Conservation (phyloP, 805 yeast genomes). For the Hanseniaspora clermontiae region DNA sequence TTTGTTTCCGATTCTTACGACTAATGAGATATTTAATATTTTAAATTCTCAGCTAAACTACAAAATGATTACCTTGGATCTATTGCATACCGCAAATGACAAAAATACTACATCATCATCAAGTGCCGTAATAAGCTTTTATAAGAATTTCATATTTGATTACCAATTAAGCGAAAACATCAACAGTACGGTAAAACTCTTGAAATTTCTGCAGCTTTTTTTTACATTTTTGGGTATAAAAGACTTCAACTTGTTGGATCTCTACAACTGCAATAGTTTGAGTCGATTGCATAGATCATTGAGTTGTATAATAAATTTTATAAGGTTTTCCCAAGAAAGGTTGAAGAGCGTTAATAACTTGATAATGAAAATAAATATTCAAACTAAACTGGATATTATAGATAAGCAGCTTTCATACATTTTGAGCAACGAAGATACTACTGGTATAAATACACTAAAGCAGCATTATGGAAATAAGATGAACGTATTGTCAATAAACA, state of each 20-base stretch:
- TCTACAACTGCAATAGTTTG: constrained; percentile 2
- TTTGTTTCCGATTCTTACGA: constrained; percentile 5
- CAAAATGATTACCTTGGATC: constrained; percentile 2
- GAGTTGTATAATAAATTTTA: constrained; percentile 11
- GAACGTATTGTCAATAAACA: background rate
- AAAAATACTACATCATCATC: background rate
- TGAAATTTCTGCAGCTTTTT: constrained; percentile 4
- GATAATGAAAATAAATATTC: constrained; percentile 1
- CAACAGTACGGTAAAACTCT: background rate
- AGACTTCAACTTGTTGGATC: constrained; percentile 6
- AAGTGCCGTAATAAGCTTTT: background rate
- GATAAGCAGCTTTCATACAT: background rate
- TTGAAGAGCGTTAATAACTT: constrained; percentile 4
- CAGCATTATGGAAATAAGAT: background rate
- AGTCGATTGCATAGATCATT: constrained; percentile 1
- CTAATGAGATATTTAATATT: constrained; percentile 6
- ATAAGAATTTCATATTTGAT: constrained; percentile 11
- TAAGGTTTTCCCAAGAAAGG: constrained; percentile 12
- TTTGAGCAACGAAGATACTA: background rate
- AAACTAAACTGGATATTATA: background rate
- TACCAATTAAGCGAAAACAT: constrained; percentile 1
- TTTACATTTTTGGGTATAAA: constrained; percentile 4
- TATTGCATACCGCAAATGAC: background rate
- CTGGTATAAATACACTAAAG: background rate
- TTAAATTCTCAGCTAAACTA: constrained; percentile 7